Evolutionary conservation across 2,329 filamentous ascomycete species (phyloP).

Genomic region (Aspergillus sojae): DNA sequence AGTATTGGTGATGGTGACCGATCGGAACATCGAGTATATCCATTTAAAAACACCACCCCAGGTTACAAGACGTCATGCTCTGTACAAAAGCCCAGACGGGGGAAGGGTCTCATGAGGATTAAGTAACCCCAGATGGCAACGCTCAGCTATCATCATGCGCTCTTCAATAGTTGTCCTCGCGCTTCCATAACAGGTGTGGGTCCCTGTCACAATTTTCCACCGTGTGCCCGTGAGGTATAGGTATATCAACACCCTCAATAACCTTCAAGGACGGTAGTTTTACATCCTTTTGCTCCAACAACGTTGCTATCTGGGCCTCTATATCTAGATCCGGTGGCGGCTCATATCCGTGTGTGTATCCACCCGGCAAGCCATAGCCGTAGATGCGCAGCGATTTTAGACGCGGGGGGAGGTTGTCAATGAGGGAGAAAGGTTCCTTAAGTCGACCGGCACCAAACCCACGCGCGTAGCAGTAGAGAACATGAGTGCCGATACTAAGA

Average conservation of each 20-base stretch:
- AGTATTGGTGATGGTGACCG: too few relatives aligned
- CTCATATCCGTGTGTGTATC: background rate
- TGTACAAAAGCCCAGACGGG: too few relatives aligned
- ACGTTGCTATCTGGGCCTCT: background rate
- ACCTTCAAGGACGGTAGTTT: background rate
- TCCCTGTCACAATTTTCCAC: background rate
- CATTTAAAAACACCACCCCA: too few relatives aligned
- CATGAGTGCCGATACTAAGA: background rate
- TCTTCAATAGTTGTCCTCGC: background rate
- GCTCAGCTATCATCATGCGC: background rate
- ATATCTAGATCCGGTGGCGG: rapidly evolving
- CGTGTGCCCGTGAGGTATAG: background rate
- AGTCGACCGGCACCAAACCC: background rate
- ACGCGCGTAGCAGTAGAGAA: background rate
- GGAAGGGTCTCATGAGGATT: too few relatives aligned
- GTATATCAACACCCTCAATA: background rate
- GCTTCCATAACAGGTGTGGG: background rate
- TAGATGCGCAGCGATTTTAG: background rate
- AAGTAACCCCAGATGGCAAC: too few relatives aligned
- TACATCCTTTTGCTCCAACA: background rate
- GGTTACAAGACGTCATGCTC: too few relatives aligned
- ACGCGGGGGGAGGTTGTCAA: background rate
- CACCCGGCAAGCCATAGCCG: background rate
- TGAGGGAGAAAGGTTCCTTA: background rate
- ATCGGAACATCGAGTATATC: too few relatives aligned